Base-by-base conservation (phyloP, 2,329 filamentous ascomycete genomes). In the Epichloe sp. region DNA sequence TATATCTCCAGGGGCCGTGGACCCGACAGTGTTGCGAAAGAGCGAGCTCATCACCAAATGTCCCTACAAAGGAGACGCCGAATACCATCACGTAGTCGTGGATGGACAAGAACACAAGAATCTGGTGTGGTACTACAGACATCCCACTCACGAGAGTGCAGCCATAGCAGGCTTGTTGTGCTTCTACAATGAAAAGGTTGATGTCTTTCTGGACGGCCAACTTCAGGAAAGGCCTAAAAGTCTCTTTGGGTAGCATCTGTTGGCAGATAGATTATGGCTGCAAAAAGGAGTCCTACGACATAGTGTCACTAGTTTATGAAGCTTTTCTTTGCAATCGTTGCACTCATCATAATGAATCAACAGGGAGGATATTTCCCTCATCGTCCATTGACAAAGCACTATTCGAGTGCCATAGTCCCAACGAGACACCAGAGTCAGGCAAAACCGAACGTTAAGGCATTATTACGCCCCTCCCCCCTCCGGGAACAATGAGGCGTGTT, bases 181-280 rank as follows among this genome's bases (percentile, higher is more conserved):
- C 58, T 85, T 85, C 53, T 85, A 84, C 55, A 83, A 85, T 55
- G 82, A 85, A 61, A 81, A 80, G 63, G 78, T 85, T 1, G 78
- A 83, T 53, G 72, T 85, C n/a, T 67, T 70, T 51, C 56, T 83
- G 5, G 77, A 80, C 54, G 80, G 80, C 1, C 36, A 52, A 23
- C 52, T 52, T 21, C 48, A 54, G 17, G 53, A 55, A 40, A 51
- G 35, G 35, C 50, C 53, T 2, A 42, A 48, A 40, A 52, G 41
- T 31, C 34, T 49, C 6, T 52, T 43, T 47, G 51, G 47, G 10
- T 52, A 44, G 44, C 19, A 26, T 17, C 17, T 6, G 7, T 15
- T 42, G 34, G 43, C n/a, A 34, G n/a, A 23, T 34, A 21, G 12
- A 14, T 36, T 15, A 23, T 21, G n/a, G 3, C 6, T 17, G 17